Evolutionary conservation across 73 alveolate genomes (phyloP).

Genomic region (Symbiodinium pilosum): DNA sequence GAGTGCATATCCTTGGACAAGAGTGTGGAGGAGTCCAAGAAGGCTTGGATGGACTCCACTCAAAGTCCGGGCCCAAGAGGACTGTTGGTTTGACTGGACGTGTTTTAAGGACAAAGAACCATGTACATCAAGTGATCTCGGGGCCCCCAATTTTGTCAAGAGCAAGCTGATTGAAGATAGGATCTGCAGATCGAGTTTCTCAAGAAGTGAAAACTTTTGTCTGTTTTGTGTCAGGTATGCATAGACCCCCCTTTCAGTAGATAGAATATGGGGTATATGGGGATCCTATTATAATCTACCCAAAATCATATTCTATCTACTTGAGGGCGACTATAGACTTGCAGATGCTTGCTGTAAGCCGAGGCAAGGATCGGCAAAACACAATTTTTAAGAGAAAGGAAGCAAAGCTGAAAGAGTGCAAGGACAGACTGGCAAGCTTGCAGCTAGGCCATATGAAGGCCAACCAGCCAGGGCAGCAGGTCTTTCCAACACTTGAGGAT

Average conservation of each 20-base stretch:
- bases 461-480: too few species aligned
- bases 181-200: neutral
- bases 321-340: too few species aligned
- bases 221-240: neutral
- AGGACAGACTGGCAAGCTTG: too few species aligned
- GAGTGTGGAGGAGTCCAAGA: neutral
- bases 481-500: neutral
- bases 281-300: too few species aligned
- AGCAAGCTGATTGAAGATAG: neutral
- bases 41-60: neutral
- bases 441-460: neutral
- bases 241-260: too few species aligned
- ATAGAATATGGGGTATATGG: too few species aligned
- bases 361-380: neutral
- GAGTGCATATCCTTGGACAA: neutral
- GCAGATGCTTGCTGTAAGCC: neutral
- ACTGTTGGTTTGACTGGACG: neutral
- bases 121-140: neutral
- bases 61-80: neutral
- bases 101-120: neutral
- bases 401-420: neutral
- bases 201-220: neutral
- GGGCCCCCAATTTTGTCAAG: too few species aligned
- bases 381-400: neutral
- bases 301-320: too few species aligned